Evolutionary conservation across 768 basidiomycete genomes (phyloP), one percentile per base, ranked within the genome.

Genomic region (Leucocoprinus sp.): DNA sequence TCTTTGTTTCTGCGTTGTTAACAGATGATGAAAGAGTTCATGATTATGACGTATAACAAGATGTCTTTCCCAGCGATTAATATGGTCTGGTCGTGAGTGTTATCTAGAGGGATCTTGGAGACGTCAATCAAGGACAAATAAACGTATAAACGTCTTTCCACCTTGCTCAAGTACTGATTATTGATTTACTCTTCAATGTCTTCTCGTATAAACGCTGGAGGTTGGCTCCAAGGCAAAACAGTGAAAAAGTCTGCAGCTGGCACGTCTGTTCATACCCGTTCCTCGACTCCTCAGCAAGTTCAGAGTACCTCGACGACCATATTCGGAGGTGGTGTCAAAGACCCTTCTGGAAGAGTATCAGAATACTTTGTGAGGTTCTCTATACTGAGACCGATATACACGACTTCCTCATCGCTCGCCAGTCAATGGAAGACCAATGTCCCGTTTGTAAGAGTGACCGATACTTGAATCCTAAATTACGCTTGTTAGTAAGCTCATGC

Each of bases 401-500:
- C 23, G 11, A 34, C 14, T 23, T 36, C 19, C n/a, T 9, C 9
- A 37, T 18, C 37, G 9, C 15, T 35, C 41, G 12, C 6, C 41
- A 89, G 86, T 81, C 83, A 19, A 86, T 87, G 77, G 85, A 90
- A 50, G 96, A 99, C 62, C 82, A 88, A 60, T 99, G 96, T 67
- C 95, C 95, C 0, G 86, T 98, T 2, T 98, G 96, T 72, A 92
- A 92, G 63, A 93, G 90, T 31, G 96, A 99, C 62, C 71, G 95
- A 43, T 97, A 96, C 60, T 71, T 96, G 48, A 96, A 98, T 56
- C 91, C 93, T 17, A 95, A 93, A 58, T 70, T 99, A 26, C 80
- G 95, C 34, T 72, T 99, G 29, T 76, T 98, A 39, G 93, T 99
- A 55, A 92, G 89, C 62, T 84, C 90, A 12, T 99, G 96, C 62